Conservation (phyloP, 2,329 filamentous ascomycete genomes). For the Aspergillus sp. region DNA sequence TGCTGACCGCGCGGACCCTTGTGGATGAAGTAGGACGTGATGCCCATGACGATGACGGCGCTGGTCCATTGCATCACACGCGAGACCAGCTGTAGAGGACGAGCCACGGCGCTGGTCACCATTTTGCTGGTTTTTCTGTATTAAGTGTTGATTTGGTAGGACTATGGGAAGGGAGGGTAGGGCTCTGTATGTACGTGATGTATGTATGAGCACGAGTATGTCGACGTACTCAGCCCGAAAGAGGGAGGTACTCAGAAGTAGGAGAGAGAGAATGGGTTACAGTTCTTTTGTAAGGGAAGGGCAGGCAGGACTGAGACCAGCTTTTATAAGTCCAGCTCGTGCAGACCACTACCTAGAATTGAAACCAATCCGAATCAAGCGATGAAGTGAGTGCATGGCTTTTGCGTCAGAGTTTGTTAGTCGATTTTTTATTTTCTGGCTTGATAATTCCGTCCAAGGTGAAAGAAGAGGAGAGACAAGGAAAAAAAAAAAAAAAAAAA, state of each 20-base stretch:
- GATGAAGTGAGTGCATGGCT: conserved; percentile 1
- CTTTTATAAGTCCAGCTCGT: conserved; percentile 2
- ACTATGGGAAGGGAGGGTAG: not conserved
- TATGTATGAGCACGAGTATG: not conserved
- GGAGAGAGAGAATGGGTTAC: not conserved
- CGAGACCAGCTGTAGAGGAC: conserved; percentile 32
- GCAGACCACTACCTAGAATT: conserved; percentile 1
- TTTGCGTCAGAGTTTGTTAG: conserved; percentile 11
- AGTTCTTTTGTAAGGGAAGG: not conserved
- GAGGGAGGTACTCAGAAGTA: not conserved
- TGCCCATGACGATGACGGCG: conserved; percentile 43
- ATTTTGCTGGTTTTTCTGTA: conserved; percentile 13
- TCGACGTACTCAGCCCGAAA: not conserved
- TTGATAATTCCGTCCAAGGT: too few species aligned
- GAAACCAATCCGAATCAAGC: conserved; percentile 7
- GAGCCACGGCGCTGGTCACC: conserved; percentile 25
- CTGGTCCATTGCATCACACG: conserved; percentile 38
- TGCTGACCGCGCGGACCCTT: conserved; percentile 32
- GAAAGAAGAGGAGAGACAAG: not conserved
- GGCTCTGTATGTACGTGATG: not conserved
- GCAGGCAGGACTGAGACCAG: not conserved
- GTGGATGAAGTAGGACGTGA: conserved; percentile 41
- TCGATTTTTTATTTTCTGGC: not conserved
- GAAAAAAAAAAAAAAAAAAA: not conserved
- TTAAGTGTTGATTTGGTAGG: not conserved